Conservation (phyloP, 306 rosid genomes). For the Trichosanthes truncata region DNA sequence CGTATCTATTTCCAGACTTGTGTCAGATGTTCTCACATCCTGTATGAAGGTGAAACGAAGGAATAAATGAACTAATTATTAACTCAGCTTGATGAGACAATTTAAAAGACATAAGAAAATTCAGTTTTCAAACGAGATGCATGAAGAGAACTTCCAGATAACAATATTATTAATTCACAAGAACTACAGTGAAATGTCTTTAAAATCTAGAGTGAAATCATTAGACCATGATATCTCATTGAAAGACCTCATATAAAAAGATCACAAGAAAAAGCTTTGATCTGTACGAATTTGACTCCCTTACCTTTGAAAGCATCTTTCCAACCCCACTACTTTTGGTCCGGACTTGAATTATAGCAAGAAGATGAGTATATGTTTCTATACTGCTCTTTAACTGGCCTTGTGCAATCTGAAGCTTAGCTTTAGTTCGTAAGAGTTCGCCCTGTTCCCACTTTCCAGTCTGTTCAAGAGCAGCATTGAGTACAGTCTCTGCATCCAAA, state of each 20-base stretch:
- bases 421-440: constrained; percentile 68
- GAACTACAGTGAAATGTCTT: background rate
- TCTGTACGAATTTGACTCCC: background rate
- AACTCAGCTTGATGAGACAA: background rate
- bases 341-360: constrained; percentile 78
- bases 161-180: background rate
- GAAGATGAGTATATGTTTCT: constrained; percentile 62
- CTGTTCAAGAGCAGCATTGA: constrained; percentile 79
- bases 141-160: background rate
- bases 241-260: background rate
- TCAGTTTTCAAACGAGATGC: background rate
- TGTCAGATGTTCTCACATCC: constrained; percentile 38
- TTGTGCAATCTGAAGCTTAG: constrained; percentile 73
- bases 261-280: background rate
- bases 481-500: constrained; percentile 61
- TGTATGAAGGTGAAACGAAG: constrained; percentile 17
- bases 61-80: background rate
- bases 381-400: constrained; percentile 57
- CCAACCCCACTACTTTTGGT: constrained; percentile 36
- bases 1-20: constrained; percentile 78
- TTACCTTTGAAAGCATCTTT: constrained; percentile 57
- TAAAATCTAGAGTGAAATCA: background rate
- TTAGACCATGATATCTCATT: background rate
- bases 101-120: background rate
- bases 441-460: constrained; percentile 91